phyloP scores from a whole-genome alignment of 176 grass and related monocot genomes.

The Eragrostis curvula region DNA sequence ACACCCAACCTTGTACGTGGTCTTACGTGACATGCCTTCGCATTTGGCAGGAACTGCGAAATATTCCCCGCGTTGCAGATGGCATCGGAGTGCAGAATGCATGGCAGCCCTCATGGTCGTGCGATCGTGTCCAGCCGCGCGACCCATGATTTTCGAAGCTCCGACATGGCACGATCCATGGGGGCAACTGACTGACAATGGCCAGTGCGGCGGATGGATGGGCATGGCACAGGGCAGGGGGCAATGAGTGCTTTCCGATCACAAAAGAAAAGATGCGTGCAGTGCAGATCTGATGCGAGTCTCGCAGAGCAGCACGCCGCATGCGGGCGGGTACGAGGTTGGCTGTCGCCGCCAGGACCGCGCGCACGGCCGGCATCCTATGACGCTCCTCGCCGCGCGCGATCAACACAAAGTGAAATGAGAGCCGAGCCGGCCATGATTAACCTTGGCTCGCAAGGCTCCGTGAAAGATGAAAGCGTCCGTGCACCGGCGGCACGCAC shows the following conservation, averaged over 20 bases:
- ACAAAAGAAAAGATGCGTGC: not conserved
- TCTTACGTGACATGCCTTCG: not conserved
- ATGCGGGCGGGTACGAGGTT: constrained; percentile 38
- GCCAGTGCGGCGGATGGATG: not conserved
- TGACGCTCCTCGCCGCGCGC: not conserved
- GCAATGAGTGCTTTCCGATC: not conserved
- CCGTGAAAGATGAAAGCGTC: not conserved
- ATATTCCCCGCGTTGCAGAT: not conserved
- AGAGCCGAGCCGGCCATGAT: not conserved
- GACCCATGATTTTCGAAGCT: not conserved
- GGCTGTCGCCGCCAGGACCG: not conserved
- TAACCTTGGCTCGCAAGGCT: constrained; percentile 11
- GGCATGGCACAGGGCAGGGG: not conserved
- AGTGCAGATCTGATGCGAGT: not conserved
- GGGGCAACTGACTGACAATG: not conserved
- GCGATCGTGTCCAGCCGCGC: not conserved
- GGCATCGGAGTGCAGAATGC: not conserved
- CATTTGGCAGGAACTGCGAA: not conserved
- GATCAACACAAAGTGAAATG: not conserved
- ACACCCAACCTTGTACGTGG: not conserved
- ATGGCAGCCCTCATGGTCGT: not conserved
- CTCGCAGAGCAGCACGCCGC: not conserved
- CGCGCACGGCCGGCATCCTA: constrained; percentile 9
- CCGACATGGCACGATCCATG: constrained; percentile 13
- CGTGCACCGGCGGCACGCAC: not conserved